Base-by-base conservation (phyloP, 176 grass and related monocot species). In the Secale cereale region DNA sequence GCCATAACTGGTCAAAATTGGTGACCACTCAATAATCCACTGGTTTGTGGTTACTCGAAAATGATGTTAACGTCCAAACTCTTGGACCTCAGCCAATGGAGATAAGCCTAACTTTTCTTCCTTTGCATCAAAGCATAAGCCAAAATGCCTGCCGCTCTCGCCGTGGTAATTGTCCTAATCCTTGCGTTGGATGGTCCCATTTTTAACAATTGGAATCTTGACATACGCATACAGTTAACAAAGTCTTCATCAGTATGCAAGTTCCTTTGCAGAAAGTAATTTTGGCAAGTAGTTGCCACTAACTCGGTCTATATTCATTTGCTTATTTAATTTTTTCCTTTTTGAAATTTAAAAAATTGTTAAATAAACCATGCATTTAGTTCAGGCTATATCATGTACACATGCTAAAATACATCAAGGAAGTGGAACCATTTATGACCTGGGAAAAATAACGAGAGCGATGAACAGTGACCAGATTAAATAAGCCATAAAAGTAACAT, bases 21-120 rank as follows among this genome's bases (percentile, higher is more conserved):
- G n/a, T 66, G 59, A 61, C 20, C 22, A 74, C 35, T 36, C 68
- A 90, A 83, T 80, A 87, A 87, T 75, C 86, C 80, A 39, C 81
- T 33, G 25, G n/a, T 80, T 84, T 79, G 68, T 39, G 43, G 48
- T 41, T 84, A 62, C 61, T 28, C 7, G 52, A 70, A 65, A 65
- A 19, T 30, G 85, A 91, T 87, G 89, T 68, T 84, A 87, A 80
- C 89, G 75, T 79, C 81, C 85, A 84, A 48, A 87, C 81, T 69
- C 67, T 83, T 87, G 88, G 78, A 87, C 61, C 76, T 80, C 40
- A 79, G 48, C 80, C 76, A 80, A 76, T 91, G 85, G 75, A 80
- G 75, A 80, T 80, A 83, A 80, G 76, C 85, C 75, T 62, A 87
- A 87, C 85, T 79, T 84, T 84, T 30, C 61, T 74, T 84, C 54